Base-by-base conservation (phyloP, 257 asterid species). In the Salvia splendens region DNA sequence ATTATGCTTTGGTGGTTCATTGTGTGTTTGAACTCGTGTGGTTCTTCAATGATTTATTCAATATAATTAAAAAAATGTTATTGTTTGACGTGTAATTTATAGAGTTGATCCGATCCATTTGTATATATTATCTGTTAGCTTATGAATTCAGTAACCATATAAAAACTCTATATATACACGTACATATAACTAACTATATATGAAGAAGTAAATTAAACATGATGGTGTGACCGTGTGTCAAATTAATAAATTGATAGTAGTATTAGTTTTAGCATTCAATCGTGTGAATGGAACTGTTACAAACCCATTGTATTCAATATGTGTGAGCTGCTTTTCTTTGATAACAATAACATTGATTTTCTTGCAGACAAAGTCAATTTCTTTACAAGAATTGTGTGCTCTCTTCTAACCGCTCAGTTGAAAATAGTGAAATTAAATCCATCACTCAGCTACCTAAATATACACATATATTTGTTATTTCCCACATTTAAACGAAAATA, bases 291-390 rank as follows among this genome's bases (percentile, higher is more conserved):
- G 10, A n/a, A 59, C 52, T 61, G 20, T 20, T 42, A 36, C 40
- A 42, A 36, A 52, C 53, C 52, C 67, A 61, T 61, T 40, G 11
- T 61, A 16, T 70, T 1, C 76, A 60, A 69, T 6, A 51, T 60
- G 57, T 53, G 56, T 47, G 67, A 55, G 75, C 56, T 77, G 35
- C 40, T 35, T 35, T 35, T 35, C 67, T 67, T 75, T 55, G 73
- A 66, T 64, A 63, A 52, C 53, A 33, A 68, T 73, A 9, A 72
- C 74, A 59, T 48, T 58, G 24, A 20, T 24, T 65, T 65, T 24
- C 49, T 63, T 69, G 81, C 46, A 35, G 85, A 83, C 87, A 81
- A 73, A 69, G 64, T 52, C 78, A 76, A 82, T 71, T 78, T 81
- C 76, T 79, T 53, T 20, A 20, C 65, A 70, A 69, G 61, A 67